Evolutionary conservation across 305 asterid genomes (phyloP).

Genomic region (Fraxinus albicans): DNA sequence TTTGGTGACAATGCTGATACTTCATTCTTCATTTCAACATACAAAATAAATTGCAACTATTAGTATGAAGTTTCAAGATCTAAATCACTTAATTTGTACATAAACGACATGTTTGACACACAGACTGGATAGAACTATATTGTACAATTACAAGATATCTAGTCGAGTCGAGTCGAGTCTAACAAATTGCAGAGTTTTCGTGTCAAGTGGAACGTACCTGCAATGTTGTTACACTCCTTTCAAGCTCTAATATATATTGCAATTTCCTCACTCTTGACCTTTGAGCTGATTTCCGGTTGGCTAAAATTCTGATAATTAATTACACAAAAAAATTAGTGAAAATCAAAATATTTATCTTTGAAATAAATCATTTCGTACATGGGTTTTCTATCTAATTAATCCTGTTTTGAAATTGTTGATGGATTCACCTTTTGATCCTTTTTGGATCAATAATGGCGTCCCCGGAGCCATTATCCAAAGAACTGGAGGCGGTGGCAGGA

Average conservation of each 20-base stretch:
- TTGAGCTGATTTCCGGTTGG: slow-evolving; percentile 93
- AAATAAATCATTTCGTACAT: not conserved
- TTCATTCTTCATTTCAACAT: slow-evolving; percentile 50
- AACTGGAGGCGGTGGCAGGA: slow-evolving; percentile 10
- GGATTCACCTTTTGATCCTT: slow-evolving; percentile 70
- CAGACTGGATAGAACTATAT: not conserved
- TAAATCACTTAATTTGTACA: not conserved
- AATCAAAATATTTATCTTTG: not conserved
- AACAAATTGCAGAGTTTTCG: not conserved
- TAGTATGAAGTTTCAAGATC: not conserved
- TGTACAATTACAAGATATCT: not conserved
- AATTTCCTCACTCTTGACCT: slow-evolving; percentile 86
- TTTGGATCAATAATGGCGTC: slow-evolving; percentile 62
- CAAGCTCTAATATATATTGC: slow-evolving; percentile 89
- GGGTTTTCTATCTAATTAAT: not conserved
- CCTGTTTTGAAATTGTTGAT: not conserved
- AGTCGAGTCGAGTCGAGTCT: not conserved
- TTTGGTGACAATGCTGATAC: slow-evolving; percentile 95
- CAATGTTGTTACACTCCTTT: slow-evolving; percentile 74
- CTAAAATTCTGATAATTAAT: slow-evolving; percentile 58
- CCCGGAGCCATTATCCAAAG: slow-evolving; percentile 24
- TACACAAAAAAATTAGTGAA: not conserved
- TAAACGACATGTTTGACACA: not conserved
- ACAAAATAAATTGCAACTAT: not conserved
- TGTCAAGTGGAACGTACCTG: slow-evolving; percentile 42